Evolutionary conservation across 495 filamentous ascomycete genomes (phyloP).

Genomic region (Podospora tetraspora): DNA sequence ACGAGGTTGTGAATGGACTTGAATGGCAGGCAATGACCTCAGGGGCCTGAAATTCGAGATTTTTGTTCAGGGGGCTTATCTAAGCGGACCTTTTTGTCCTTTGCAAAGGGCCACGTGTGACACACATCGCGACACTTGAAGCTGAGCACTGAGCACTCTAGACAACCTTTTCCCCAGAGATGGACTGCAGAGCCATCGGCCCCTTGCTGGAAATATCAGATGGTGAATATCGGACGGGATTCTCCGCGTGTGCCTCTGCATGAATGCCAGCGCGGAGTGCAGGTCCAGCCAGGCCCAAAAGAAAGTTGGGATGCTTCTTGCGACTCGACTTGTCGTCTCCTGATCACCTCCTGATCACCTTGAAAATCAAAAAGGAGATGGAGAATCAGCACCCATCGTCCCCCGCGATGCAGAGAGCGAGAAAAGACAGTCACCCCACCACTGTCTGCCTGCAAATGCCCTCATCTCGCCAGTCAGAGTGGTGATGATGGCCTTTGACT

Average conservation of each 20-base stretch:
- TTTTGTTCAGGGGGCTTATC: not conserved
- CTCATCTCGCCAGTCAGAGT: not conserved
- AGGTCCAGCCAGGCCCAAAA: too few relatives aligned
- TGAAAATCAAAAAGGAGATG: not conserved
- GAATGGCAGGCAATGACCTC: not conserved
- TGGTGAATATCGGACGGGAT: not conserved
- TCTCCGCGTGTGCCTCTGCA: not conserved
- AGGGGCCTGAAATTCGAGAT: not conserved
- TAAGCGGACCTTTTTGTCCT: not conserved
- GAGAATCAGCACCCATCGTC: not conserved
- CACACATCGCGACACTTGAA: not conserved
- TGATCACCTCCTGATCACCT: too few relatives aligned
- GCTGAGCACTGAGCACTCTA: too few relatives aligned
- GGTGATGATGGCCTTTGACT: not conserved
- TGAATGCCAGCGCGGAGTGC: not conserved
- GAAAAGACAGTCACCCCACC: too few relatives aligned
- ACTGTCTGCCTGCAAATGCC: not conserved
- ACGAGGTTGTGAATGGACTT: not conserved
- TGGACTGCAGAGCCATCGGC: too few relatives aligned
- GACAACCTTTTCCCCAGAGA: not conserved
- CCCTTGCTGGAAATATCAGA: not conserved
- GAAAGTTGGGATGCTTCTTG: too few relatives aligned
- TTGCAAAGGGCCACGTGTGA: not conserved
- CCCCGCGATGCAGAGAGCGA: too few relatives aligned
- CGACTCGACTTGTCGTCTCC: too few relatives aligned